A percentile compares a stretch with the other conserved stretches of the same genome.
phyloP scores from a whole-genome alignment of 2,329 filamentous ascomycete species.

The Alternaria postmessia region DNA sequence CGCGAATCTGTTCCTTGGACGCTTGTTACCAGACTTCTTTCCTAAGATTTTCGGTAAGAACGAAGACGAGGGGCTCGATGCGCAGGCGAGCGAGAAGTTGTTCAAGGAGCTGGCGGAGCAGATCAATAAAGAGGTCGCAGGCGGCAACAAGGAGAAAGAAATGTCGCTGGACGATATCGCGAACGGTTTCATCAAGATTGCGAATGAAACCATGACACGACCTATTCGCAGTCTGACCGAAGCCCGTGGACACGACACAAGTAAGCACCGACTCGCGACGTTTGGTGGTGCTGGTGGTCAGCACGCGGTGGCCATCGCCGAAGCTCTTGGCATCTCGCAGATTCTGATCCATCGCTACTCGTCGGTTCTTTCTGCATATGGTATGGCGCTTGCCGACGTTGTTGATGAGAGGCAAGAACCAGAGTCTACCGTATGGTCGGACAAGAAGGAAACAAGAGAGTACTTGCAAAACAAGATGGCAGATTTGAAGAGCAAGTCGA shows the following conservation, averaged over 20 bases:
- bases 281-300: constrained; percentile 93
- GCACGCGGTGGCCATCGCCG: constrained; percentile 89
- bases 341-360: constrained; percentile 89
- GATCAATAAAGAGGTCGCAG: constrained; percentile 78
- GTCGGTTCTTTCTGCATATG: constrained; percentile 87
- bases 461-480: constrained; percentile 77
- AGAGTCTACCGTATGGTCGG: constrained; percentile 67
- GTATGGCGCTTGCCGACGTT: constrained; percentile 91
- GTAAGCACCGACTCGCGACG: constrained; percentile 86
- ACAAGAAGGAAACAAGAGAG: constrained; percentile 64
- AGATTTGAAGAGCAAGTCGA: constrained; percentile 79
- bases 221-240: constrained; percentile 91
- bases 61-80: constrained; percentile 81
- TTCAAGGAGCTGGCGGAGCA: constrained; percentile 79
- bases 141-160: constrained; percentile 62
- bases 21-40: constrained; percentile 88
- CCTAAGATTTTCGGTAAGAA: constrained; percentile 94
- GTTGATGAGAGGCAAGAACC: constrained; percentile 90
- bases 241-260: constrained; percentile 90
- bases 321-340: constrained; percentile 82
- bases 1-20: constrained; percentile 84
- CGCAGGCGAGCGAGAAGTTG: constrained; percentile 75
- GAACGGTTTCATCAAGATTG: constrained; percentile 87
- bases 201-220: constrained; percentile 89
- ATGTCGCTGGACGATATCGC: constrained; percentile 87